phyloP scores from a whole-genome alignment of 345 rosid species.

The Citrus hindsii region DNA sequence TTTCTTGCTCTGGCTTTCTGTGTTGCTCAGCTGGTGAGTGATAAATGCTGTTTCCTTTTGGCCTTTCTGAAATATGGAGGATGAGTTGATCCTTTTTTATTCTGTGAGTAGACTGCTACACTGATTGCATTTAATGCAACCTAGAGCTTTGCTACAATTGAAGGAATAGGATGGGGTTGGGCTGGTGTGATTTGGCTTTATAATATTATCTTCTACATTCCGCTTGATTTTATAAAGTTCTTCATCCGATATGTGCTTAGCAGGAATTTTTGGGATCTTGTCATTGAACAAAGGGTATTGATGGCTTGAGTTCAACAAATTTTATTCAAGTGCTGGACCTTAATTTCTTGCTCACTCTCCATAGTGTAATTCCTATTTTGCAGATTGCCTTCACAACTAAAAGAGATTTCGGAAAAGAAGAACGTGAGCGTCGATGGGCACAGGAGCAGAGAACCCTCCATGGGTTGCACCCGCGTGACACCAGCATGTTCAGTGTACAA shows the following conservation, averaged over 20 bases:
- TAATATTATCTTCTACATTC: conserved; percentile 44
- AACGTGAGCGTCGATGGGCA: conserved; percentile 34
- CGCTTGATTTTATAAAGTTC: conserved; percentile 52
- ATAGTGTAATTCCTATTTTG: not conserved
- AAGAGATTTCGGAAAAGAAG: conserved; percentile 46
- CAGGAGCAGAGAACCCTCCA: conserved; percentile 36
- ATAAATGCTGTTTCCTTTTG: too few species aligned
- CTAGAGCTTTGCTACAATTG: conserved; percentile 50
- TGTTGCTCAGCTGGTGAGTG: too few species aligned
- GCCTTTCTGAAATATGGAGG: too few species aligned
- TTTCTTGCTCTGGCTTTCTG: conserved; percentile 40
- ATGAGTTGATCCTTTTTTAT: not conserved
- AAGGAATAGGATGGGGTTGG: conserved; percentile 66
- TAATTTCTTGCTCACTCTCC: conserved; percentile 3
- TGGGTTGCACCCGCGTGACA: conserved; percentile 36
- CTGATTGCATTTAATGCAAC: conserved; percentile 52
- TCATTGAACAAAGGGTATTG: conserved; percentile 55
- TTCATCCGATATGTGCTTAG: conserved; percentile 45
- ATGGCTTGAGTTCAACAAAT: not conserved
- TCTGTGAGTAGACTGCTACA: conserved; percentile 41
- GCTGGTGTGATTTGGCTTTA: conserved; percentile 62
- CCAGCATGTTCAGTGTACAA: too few species aligned
- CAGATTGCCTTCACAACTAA: conserved; percentile 56
- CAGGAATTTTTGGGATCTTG: conserved; percentile 63
- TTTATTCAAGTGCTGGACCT: not conserved